A percentile compares a stretch with the other conserved stretches of the same genome.
Conservation (phyloP, 2,329 filamentous ascomycete species). For the Xylariaceae sp. region DNA sequence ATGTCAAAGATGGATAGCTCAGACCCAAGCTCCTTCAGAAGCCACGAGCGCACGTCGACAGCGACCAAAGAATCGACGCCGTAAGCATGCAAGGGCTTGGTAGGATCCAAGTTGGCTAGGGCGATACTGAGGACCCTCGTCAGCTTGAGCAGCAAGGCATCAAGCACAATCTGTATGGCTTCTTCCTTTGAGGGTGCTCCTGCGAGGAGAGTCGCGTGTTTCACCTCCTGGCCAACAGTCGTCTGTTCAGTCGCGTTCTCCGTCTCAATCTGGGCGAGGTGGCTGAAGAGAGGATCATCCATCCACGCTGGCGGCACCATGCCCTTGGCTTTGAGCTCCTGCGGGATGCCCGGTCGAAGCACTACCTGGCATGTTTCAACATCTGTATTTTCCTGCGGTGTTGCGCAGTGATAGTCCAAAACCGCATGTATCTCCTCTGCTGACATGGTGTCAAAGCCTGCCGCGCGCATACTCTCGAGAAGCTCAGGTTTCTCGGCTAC, state of each 20-base stretch:
- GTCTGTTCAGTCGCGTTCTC: neutral
- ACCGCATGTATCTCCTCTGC: conserved; percentile 14
- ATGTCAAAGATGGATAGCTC: conserved; percentile 24
- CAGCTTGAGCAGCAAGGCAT: conserved; percentile 22
- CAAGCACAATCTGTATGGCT: conserved; percentile 16
- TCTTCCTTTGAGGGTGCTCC: conserved; percentile 16
- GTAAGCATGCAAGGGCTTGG: conserved; percentile 17
- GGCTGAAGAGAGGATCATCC: conserved; percentile 20
- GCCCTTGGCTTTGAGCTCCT: conserved; percentile 17
- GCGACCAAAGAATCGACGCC: conserved; percentile 24
- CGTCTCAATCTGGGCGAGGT: conserved; percentile 11
- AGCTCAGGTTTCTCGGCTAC: conserved; percentile 19
- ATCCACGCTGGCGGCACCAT: conserved; percentile 17
- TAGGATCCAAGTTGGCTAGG: conserved; percentile 16
- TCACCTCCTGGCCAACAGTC: conserved; percentile 6
- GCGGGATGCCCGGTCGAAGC: conserved; percentile 20
- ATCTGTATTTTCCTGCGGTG: neutral
- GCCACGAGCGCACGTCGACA: conserved; percentile 21
- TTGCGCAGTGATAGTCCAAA: conserved; percentile 22
- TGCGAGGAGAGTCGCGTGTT: conserved; percentile 14
- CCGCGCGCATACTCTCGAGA: conserved; percentile 11
- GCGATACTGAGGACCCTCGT: conserved; percentile 18
- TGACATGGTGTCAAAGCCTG: conserved; percentile 9
- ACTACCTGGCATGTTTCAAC: conserved; percentile 16
- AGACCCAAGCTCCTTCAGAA: conserved; percentile 19